Base-by-base conservation (phyloP, 192 early-diverging fungal species). In the Linnemannia elongata region DNA sequence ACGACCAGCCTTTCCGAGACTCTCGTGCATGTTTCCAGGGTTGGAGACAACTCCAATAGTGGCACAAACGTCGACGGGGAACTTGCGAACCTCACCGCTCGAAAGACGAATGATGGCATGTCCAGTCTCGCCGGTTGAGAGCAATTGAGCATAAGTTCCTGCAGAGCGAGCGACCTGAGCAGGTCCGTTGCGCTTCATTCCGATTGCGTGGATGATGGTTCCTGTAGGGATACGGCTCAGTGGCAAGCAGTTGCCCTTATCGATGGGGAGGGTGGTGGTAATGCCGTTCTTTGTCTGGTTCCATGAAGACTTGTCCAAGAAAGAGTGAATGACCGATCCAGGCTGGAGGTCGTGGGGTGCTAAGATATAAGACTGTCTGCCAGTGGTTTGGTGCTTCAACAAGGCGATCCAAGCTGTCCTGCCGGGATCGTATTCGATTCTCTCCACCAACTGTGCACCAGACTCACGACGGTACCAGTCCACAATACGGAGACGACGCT, bases 351-450 rank as follows among this genome's bases (percentile, higher is more conserved):
- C 94, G 38, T 93, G 90, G 36, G 96, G 95, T 9, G 97, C 95
- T 80, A 98, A 90, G 70, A 99, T 96, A 85, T 98, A 99, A 60
- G 93, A 94, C 80, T 95, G 91, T 79, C 94, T 92, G 80, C 94
- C 94, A 36, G 95, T 96, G 30, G 91, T 89, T 75, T 95, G 90
- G 83, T 97, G 93, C 69, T 93, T 92, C 82, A 99, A 92, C 83
- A 99, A 88, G 18, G 96, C 95, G 73, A 99, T 94, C 83, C 96
- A 95, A 22, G 95, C 97, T 47, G 93, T 94, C 24, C 98, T 90
- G 80, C 97, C 97, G 44, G 98, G 98, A 85, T 99, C 98, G 82
- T 97, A 97, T 89, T 99, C 98, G 39, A 97, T 89, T n/a, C 98
- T 92, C 63, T 97, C 89, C 15, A 99, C 97, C 75, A 94, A 88